Conservation (phyloP, 345 rosid genomes). For the Dipteronia dyeriana region DNA sequence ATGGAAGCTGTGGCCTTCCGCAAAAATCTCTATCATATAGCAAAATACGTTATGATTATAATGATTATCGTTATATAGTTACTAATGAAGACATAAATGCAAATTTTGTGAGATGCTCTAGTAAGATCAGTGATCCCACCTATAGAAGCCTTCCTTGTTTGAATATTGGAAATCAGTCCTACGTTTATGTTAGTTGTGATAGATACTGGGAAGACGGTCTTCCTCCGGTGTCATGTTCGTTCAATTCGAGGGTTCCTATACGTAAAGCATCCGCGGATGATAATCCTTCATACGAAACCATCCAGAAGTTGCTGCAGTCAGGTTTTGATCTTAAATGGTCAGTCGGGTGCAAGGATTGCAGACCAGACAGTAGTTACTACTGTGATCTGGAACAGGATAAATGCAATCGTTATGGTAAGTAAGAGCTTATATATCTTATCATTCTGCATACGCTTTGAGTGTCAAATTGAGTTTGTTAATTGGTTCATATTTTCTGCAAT, state of each 20-base stretch:
- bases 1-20: conserved; percentile 38
- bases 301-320: conserved; percentile 26
- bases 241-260: conserved; percentile 35
- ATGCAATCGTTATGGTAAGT: too few relatives aligned
- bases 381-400: too few relatives aligned
- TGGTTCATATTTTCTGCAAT: too few relatives aligned
- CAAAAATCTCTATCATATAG: conserved; percentile 10
- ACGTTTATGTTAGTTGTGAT: conserved; percentile 35
- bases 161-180: neutral
- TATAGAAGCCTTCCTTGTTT: neutral
- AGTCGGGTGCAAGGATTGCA: conserved; percentile 35
- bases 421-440: too few relatives aligned
- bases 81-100: too few relatives aligned
- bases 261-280: too few relatives aligned
- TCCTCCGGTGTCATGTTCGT: conserved; percentile 29
- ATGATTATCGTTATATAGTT: too few relatives aligned
- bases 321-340: conserved; percentile 53
- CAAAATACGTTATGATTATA: too few relatives aligned
- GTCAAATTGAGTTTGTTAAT: too few relatives aligned
- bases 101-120: conserved; percentile 34
- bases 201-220: too few relatives aligned
- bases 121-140: conserved; percentile 1
- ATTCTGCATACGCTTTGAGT: too few relatives aligned
- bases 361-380: too few relatives aligned
- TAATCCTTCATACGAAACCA: conserved; percentile 28